Evolutionary conservation across 2,329 filamentous ascomycete genomes (phyloP).

Genomic region (Stachybotrys echinatus): DNA sequence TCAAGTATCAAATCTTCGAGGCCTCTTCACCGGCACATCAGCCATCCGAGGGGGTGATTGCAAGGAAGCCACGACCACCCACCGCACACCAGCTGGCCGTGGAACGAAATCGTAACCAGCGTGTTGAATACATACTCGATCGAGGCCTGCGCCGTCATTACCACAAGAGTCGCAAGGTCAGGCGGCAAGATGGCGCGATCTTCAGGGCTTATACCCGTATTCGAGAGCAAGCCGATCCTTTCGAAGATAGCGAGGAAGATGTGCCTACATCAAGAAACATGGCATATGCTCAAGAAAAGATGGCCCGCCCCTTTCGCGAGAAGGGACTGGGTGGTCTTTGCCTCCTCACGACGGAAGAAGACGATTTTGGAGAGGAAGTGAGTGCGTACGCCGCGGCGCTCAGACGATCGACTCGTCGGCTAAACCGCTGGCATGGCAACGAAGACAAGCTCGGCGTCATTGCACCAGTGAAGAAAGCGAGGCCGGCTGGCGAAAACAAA

Average conservation of each 20-base stretch:
- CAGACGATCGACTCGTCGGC: slow-evolving; percentile 55
- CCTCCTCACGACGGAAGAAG: slow-evolving; percentile 54
- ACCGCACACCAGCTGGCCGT: slow-evolving; percentile 80
- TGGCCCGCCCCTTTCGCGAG: slow-evolving; percentile 42
- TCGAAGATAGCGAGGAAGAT: slow-evolving; percentile 61
- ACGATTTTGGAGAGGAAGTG: slow-evolving; percentile 74
- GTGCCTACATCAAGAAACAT: slow-evolving; percentile 30
- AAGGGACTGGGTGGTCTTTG: slow-evolving; percentile 59
- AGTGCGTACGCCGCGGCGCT: slow-evolving; percentile 62
- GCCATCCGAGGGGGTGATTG: slow-evolving; percentile 49
- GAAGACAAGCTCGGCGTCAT: slow-evolving; percentile 42
- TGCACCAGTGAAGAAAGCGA: slow-evolving; percentile 36
- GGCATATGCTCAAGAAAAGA: slow-evolving; percentile 20
- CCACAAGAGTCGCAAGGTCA: slow-evolving; percentile 54
- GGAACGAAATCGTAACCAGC: slow-evolving; percentile 69
- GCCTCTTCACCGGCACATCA: slow-evolving; percentile 54
- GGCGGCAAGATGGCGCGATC: slow-evolving; percentile 61
- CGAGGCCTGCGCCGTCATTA: slow-evolving; percentile 66
- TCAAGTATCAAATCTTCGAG: slow-evolving; percentile 57
- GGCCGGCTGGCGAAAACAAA: slow-evolving; percentile 17
- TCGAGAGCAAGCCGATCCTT: slow-evolving; percentile 47
- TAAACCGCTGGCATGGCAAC: slow-evolving; percentile 62
- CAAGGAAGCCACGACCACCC: slow-evolving; percentile 64
- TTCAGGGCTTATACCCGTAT: slow-evolving; percentile 62
- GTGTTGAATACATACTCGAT: slow-evolving; percentile 77